phyloP scores from a whole-genome alignment of 768 basidiomycete genomes.

The Cystoderma amianthinum region DNA sequence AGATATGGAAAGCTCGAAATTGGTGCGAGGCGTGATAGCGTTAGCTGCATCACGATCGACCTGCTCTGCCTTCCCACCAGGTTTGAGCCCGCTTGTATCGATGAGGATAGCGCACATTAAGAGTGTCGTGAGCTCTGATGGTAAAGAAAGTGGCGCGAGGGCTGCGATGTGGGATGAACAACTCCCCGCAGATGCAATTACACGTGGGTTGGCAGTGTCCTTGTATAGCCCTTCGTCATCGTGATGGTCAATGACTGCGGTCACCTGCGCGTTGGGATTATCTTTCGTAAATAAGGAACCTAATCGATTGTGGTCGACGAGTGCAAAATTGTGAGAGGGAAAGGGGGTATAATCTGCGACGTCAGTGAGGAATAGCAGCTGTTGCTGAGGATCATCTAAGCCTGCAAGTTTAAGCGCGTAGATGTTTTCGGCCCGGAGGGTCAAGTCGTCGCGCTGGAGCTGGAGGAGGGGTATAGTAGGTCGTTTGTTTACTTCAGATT shows the following conservation, averaged over 20 bases:
- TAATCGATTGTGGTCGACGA: constrained; percentile 91
- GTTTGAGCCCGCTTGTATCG: constrained; percentile 78
- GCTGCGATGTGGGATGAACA: constrained; percentile 58
- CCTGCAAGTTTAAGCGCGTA: constrained; percentile 62
- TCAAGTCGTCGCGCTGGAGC: constrained; percentile 59
- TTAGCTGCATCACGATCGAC: constrained; percentile 59
- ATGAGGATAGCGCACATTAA: constrained; percentile 77
- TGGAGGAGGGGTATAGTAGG: constrained; percentile 69
- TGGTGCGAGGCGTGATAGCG: constrained; percentile 57
- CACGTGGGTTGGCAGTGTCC: constrained; percentile 56
- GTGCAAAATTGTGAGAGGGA: constrained; percentile 55
- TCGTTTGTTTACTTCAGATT: constrained; percentile 45
- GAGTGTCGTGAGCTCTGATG: constrained; percentile 67
- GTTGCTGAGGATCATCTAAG: constrained; percentile 37
- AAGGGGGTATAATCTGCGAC: constrained; percentile 38
- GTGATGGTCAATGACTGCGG: constrained; percentile 87
- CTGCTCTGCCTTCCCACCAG: constrained; percentile 67
- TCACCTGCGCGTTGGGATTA: constrained; percentile 44
- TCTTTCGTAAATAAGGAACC: constrained; percentile 29
- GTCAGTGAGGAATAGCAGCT: constrained; percentile 67
- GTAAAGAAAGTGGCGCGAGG: constrained; percentile 28
- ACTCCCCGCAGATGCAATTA: constrained; percentile 68
- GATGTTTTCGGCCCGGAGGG: constrained; percentile 82
- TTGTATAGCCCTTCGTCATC: constrained; percentile 71
- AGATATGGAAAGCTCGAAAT: constrained; percentile 24